Evolutionary conservation across 345 rosid genomes (phyloP), one percentile per base, ranked within the genome.

Genomic region (Durio zibethinus): DNA sequence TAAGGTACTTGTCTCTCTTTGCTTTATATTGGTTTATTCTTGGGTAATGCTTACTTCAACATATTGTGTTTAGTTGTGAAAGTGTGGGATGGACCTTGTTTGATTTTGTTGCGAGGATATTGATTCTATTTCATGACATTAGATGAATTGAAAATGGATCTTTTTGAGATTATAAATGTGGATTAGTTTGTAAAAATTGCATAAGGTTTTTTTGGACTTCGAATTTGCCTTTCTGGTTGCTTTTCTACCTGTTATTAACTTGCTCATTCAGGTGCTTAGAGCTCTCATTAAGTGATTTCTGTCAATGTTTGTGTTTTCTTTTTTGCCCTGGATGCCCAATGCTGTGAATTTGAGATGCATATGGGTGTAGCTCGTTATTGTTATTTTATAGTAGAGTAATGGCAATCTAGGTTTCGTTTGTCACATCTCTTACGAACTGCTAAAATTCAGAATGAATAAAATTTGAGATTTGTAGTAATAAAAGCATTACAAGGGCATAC

Each of bases 1-100:
- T 59, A 90, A 90, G 99, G 99, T 95, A 86, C 47, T 52, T 16
- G 53, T 78, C 73, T 40, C 48, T 33, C 31, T 21, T n/a, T 76
- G 50, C 15, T 43, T 48, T 50, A 31, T 11, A 11, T 31, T 47
- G 75, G 4, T 53, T 25, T 45, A 18, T 69, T 74, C 8, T 3
- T 35, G 0, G 18, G 21, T 56, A 14, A n/a, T 43, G 68, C 64
- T 66, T 63, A 71, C 3, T 42, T 9, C 18, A 23, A 36, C 16
- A 10, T 59, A 8, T 25, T 62, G 38, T 40, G 25, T 20, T 18
- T 62, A 38, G 6, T 14, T 36, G 36, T 74, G 67, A 4, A 59
- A 43, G n/a, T 57, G 72, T 35, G 16, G 77, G 12, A 25, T 16
- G 38, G 56, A 29, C 43, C 14, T 47, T 16, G 25, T 27, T 47